phyloP scores from a whole-genome alignment of 140 eudicot species.

The Bidens hawaiensis region DNA sequence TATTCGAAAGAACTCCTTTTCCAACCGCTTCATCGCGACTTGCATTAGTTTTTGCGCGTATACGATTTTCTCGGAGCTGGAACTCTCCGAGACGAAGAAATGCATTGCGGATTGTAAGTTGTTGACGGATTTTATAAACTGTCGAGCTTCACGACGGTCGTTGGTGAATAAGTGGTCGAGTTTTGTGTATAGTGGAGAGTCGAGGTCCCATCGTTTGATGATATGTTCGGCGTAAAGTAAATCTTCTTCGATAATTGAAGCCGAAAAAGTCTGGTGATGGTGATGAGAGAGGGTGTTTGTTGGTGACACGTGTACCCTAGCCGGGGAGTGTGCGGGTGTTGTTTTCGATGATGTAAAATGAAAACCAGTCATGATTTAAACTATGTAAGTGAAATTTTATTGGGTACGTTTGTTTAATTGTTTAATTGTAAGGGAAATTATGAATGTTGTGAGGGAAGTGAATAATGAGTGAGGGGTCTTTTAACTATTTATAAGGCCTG shows the following conservation, averaged over 20 bases:
- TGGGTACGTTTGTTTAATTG: neutral
- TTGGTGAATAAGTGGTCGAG: slow-evolving; percentile 34
- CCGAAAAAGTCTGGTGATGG: slow-evolving; percentile 43
- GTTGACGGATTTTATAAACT: slow-evolving; percentile 36
- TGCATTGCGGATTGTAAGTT: slow-evolving; percentile 50
- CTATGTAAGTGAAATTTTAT: neutral
- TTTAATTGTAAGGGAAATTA: neutral
- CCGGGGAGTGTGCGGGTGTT: too few species aligned
- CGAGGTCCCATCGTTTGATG: slow-evolving; percentile 44
- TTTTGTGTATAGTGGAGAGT: slow-evolving; percentile 24
- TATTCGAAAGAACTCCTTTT: slow-evolving; percentile 55
- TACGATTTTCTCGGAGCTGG: slow-evolving; percentile 34
- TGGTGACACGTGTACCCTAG: too few species aligned
- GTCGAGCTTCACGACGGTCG: slow-evolving; percentile 34
- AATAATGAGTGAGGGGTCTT: neutral
- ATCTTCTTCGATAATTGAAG: slow-evolving; percentile 57
- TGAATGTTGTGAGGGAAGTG: neutral
- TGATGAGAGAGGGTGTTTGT: slow-evolving; percentile 15
- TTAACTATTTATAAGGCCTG: too few species aligned
- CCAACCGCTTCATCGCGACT: slow-evolving; percentile 62
- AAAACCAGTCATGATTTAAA: slow-evolving; percentile 25
- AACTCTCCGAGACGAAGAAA: slow-evolving; percentile 32
- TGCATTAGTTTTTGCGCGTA: slow-evolving; percentile 66
- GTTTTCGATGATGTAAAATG: slow-evolving; percentile 29
- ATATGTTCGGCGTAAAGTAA: slow-evolving; percentile 44